Evolutionary conservation across 805 yeast species (phyloP).

Genomic region (Yamadazyma phyllophila): DNA sequence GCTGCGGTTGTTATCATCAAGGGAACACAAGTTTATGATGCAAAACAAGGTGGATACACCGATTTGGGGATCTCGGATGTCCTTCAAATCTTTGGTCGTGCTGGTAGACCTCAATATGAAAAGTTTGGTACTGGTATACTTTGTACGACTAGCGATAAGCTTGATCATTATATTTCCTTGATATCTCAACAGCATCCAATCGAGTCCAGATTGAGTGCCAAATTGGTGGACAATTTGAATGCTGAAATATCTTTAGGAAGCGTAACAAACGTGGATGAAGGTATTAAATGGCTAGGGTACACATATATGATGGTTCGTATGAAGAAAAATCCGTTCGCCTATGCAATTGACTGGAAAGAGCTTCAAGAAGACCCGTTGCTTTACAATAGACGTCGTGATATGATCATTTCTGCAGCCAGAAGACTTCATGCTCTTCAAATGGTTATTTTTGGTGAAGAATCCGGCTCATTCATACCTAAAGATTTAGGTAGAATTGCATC

Average conservation of each 20-base stretch:
- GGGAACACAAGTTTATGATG: constrained; percentile 94
- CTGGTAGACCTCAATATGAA: constrained; percentile 98
- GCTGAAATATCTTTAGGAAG: constrained; percentile 97
- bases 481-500: constrained; percentile 94
- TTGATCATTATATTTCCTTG: constrained; percentile 86
- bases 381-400: constrained; percentile 65
- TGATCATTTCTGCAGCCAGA: constrained; percentile 79
- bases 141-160: constrained; percentile 74
- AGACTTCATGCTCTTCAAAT: constrained; percentile 83
- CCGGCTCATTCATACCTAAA: constrained; percentile 76
- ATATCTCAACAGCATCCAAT: constrained; percentile 95
- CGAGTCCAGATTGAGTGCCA: constrained; percentile 76
- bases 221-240: constrained; percentile 86
- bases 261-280: constrained; percentile 92
- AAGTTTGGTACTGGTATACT: constrained; percentile 88
- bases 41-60: constrained; percentile 90
- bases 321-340: constrained; percentile 90
- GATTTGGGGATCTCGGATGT: constrained; percentile 96
- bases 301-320: constrained; percentile 92
- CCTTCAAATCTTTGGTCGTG: constrained; percentile 97
- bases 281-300: constrained; percentile 96
- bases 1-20: constrained; percentile 96
- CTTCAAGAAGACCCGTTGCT: constrained; percentile 79
- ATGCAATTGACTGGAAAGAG: constrained; percentile 88
- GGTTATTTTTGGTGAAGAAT: constrained; percentile 86